Evolutionary conservation across 2,329 filamentous ascomycete genomes (phyloP), one percentile per base, ranked within the genome.

Genomic region (Hypoxylon sp.): DNA sequence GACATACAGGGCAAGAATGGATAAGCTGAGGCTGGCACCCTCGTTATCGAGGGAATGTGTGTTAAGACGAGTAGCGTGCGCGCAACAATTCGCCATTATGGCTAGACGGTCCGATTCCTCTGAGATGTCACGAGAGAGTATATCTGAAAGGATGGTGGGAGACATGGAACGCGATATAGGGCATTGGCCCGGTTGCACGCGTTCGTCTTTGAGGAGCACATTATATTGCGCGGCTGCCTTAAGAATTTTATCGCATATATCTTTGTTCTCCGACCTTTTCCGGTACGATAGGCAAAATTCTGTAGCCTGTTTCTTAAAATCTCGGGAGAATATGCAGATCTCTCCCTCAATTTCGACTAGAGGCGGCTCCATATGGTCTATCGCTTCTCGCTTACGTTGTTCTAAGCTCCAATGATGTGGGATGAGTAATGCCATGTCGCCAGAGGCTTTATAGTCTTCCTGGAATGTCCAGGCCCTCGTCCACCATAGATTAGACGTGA

Each of bases 391-490:
- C 55, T 77, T 77, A 64, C 63, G 66, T 33, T 59, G 33, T 58
- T 77, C 75, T 57, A 77, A 50, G 37, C 57, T 65, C 24, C 53
- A 58, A 51, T 50, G 59, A 51, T 77, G 75, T 19, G 75, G 75
- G 19, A 77, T 72, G n/a, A 77, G 70, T n/a, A 77, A 53, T 13
- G 52, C 73, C 74, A 77, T 76, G 59, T 73, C 73, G 26, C 59
- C 67, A 46, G 74, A 73, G 42, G 74, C 74, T 66, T 48, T 71
- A 47, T 77, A 75, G 48, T 77, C 75, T 64, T 76, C 75, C 63
- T 77, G 75, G 59, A 77, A 77, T 1, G 75, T 75, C 75, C 75
- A 77, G 53, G 75, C 75, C 61, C 75, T 70, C 57, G 71, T 74
- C 75, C 75, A 77, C 75, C 75, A 77, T 8, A 68, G 62, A 42